These are phyloP conservation scores for Gardenia jasminoides DNA, from an alignment of 257 asterid genomes.

Conservation along the genomic window DNA sequence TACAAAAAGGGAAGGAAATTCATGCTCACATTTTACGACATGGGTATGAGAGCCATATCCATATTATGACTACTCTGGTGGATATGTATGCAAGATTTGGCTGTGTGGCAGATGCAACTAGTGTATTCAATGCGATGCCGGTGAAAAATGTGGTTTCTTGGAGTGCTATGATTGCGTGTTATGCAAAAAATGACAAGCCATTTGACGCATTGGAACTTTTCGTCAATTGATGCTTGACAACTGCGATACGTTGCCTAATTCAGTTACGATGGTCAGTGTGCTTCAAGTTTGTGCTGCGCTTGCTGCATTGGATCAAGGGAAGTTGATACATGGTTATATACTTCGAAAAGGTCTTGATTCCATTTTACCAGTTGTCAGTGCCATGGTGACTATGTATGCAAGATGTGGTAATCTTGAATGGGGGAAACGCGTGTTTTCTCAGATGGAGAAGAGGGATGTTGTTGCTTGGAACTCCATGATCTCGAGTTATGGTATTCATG, in stretches of 20 bases:
- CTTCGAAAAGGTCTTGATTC: constrained; percentile 79
- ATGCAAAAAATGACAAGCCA: constrained; percentile 65
- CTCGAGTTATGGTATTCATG: constrained; percentile 71
- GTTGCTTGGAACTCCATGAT: constrained; percentile 90
- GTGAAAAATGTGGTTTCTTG: constrained; percentile 82
- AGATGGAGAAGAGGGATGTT: constrained; percentile 62
- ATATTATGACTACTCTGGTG: constrained; percentile 83
- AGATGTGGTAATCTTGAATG: constrained; percentile 67
- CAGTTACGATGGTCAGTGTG: constrained; percentile 92
- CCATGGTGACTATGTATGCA: constrained; percentile 77
- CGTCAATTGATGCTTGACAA: constrained; percentile 57
- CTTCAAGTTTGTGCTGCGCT: constrained; percentile 83
- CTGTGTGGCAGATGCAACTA: constrained; percentile 47
- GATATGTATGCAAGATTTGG: constrained; percentile 82
- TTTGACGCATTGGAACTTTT: constrained; percentile 65
- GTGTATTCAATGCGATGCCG: constrained; percentile 58
- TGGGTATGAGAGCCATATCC: constrained; percentile 66
- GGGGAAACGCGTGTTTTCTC: constrained; percentile 55
- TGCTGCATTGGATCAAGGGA: constrained; percentile 86
- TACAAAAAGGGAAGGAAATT: constrained; percentile 57
- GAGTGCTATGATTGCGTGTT: constrained; percentile 89
- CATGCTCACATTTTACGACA: constrained; percentile 74
- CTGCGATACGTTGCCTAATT: constrained; percentile 60
- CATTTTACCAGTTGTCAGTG: constrained; percentile 71
- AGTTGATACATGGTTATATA: constrained; percentile 71